Evolutionary conservation across 352 stramenopile species (phyloP).

Genomic region (Globisporangium cystogenes): DNA sequence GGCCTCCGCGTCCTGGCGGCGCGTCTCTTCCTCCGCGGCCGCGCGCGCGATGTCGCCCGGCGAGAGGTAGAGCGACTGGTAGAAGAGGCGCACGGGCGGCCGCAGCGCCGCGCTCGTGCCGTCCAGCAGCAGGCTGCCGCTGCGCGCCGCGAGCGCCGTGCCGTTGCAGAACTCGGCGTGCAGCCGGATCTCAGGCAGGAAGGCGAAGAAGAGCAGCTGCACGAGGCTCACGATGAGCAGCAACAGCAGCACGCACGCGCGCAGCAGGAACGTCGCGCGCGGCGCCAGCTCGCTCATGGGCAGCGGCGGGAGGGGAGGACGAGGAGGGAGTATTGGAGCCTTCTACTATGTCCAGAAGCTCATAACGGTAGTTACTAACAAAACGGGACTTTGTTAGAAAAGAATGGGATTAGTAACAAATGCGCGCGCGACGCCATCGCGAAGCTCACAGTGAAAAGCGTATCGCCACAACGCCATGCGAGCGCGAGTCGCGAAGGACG

Average conservation of each 20-base stretch:
- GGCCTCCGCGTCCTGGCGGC: slow-evolving; percentile 25
- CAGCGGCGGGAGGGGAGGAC: not conserved
- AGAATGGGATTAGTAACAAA: no score
- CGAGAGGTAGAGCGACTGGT: slow-evolving; percentile 73
- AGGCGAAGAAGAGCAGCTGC: slow-evolving; percentile 69
- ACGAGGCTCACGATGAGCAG: slow-evolving; percentile 65
- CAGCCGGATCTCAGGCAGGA: slow-evolving; percentile 61
- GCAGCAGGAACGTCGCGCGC: slow-evolving; percentile 54
- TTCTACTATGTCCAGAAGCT: no score
- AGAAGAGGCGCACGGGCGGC: slow-evolving; percentile 64
- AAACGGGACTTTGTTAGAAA: no score
- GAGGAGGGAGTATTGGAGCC: no score
- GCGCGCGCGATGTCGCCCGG: slow-evolving; percentile 43
- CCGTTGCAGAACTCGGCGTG: slow-evolving; percentile 61
- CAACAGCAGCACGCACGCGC: slow-evolving; percentile 64
- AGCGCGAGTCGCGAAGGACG: no score
- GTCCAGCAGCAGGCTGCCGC: slow-evolving; percentile 17
- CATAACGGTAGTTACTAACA: no score
- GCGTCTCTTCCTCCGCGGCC: slow-evolving; percentile 33
- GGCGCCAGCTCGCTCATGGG: slow-evolving; percentile 13
- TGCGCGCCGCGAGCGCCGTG: slow-evolving; percentile 34
- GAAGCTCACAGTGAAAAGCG: no score
- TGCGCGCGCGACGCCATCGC: no score
- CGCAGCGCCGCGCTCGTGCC: slow-evolving; percentile 42
- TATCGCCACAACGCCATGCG: no score